A percentile compares a stretch with the other conserved stretches of the same genome.
These are phyloP conservation scores for Eleusine coracana DNA, from an alignment of 176 grass and related monocot genomes.

Conservation along the genomic window DNA sequence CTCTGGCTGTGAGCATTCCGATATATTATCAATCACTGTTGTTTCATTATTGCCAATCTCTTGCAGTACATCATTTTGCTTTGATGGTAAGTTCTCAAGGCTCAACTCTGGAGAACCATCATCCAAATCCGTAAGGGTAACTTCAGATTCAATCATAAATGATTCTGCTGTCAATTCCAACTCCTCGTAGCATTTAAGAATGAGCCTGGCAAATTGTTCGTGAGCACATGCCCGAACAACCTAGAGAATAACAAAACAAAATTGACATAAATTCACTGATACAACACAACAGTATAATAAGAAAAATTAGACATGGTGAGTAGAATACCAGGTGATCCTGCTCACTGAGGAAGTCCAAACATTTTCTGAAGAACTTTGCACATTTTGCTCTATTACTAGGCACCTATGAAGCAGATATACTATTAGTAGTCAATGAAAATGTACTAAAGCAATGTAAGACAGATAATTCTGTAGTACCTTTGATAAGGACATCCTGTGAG, in stretches of 20 bases:
- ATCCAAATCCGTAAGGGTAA: conserved; percentile 90
- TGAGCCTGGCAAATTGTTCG: conserved; percentile 97
- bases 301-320: conserved; percentile 21
- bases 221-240: conserved; percentile 92
- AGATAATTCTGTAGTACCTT: conserved; percentile 58
- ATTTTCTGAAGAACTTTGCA: conserved; percentile 93
- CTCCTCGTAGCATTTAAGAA: conserved; percentile 89
- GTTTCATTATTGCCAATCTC: conserved; percentile 37
- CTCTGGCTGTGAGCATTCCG: conserved; percentile 45
- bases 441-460: conserved; percentile 12
- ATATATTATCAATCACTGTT: conserved; percentile 30
- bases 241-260: conserved; percentile 43
- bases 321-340: conserved; percentile 91
- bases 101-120: conserved; percentile 71
- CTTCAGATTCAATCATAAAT: conserved; percentile 85
- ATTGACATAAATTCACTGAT: neutral
- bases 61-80: conserved; percentile 48
- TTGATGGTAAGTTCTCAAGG: conserved; percentile 61
- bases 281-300: conserved; percentile 16
- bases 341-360: conserved; percentile 90
- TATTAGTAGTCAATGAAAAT: conserved; percentile 20
- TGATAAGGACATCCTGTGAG: conserved; percentile 96
- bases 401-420: conserved; percentile 57
- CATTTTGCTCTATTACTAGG: conserved; percentile 86
- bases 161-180: conserved; percentile 87